A percentile compares a stretch with the other conserved stretches of the same genome.
Evolutionary conservation across 495 filamentous ascomycete species (phyloP).

Genomic region (Penicillium silybi): DNA sequence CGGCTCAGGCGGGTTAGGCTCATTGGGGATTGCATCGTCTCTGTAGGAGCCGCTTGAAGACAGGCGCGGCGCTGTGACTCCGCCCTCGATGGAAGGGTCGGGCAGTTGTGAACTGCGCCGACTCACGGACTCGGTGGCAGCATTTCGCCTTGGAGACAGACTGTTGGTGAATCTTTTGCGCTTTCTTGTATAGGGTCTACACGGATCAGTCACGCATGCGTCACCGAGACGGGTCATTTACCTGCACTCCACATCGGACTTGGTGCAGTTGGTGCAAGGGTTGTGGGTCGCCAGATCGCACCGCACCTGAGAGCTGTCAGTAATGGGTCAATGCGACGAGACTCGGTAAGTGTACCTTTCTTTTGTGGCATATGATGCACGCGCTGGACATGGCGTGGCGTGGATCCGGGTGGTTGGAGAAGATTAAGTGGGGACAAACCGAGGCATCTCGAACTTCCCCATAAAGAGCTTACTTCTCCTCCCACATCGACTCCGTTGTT

Average conservation of each 20-base stretch:
- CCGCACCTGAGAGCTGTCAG: conserved; percentile 18
- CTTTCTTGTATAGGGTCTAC: conserved; percentile 27
- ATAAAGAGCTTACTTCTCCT: conserved; percentile 1
- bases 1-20: not conserved
- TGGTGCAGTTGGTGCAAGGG: conserved; percentile 29
- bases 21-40: not conserved
- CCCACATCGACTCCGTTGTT: not conserved
- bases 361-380: conserved; percentile 30
- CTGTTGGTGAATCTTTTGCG: conserved; percentile 30
- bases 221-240: conserved; percentile 1
- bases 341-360: conserved; percentile 14
- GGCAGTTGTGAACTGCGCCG: conserved; percentile 21
- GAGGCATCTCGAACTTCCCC: conserved; percentile 9
- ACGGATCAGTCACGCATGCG: not conserved
- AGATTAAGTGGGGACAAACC: conserved; percentile 17
- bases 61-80: not conserved
- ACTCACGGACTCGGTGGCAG: conserved; percentile 14
- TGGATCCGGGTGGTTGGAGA: conserved; percentile 12
- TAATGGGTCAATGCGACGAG: not conserved
- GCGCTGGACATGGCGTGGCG: conserved; percentile 21
- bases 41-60: conserved; percentile 3
- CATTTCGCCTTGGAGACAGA: conserved; percentile 20
- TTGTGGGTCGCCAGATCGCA: conserved; percentile 27
- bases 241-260: conserved; percentile 27
- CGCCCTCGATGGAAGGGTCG: conserved; percentile 9